A percentile compares a stretch with the other conserved stretches of the same genome.
Conservation (phyloP, 805 yeast species). For the Sugiyamaella mastotermitis region DNA sequence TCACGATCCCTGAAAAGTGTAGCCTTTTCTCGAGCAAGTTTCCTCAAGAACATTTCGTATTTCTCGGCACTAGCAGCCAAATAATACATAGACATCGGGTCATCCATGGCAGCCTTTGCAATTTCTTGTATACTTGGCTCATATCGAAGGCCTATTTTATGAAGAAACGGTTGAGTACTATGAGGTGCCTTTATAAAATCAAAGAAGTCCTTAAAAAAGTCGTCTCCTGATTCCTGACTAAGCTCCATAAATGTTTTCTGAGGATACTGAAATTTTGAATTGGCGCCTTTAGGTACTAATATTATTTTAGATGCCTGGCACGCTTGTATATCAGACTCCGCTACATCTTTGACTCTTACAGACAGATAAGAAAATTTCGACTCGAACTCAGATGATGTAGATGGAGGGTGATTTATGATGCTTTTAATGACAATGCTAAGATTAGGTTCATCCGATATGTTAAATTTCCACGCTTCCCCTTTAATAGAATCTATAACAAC, state of each 20-base stretch:
- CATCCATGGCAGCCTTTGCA: slow-evolving; percentile 21
- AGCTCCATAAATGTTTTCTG: slow-evolving; percentile 20
- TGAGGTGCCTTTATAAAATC: slow-evolving; percentile 22
- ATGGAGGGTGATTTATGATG: slow-evolving; percentile 22
- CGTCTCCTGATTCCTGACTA: slow-evolving; percentile 6
- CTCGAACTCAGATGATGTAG: slow-evolving; percentile 19
- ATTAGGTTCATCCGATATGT: slow-evolving; percentile 27
- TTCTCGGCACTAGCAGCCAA: slow-evolving; percentile 20
- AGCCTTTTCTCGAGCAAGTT: slow-evolving; percentile 21
- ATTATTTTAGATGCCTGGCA: too few relatives aligned
- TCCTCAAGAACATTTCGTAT: slow-evolving; percentile 22
- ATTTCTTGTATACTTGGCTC: slow-evolving; percentile 30
- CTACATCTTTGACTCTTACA: too few relatives aligned
- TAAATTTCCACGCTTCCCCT: slow-evolving; percentile 29
- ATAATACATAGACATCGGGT: slow-evolving; percentile 22
- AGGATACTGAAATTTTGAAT: slow-evolving; percentile 20
- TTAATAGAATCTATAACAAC: slow-evolving; percentile 23
- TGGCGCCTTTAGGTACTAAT: too few relatives aligned
- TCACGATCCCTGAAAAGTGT: slow-evolving; percentile 6
- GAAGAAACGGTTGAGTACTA: slow-evolving; percentile 28
- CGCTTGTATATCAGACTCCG: too few relatives aligned
- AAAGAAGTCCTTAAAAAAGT: slow-evolving; percentile 22
- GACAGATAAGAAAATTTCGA: slow-evolving; percentile 28
- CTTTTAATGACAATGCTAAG: slow-evolving; percentile 16
- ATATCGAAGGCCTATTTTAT: slow-evolving; percentile 28